Evolutionary conservation across 306 rosid genomes (phyloP).

Genomic region (Benincasa hispida): DNA sequence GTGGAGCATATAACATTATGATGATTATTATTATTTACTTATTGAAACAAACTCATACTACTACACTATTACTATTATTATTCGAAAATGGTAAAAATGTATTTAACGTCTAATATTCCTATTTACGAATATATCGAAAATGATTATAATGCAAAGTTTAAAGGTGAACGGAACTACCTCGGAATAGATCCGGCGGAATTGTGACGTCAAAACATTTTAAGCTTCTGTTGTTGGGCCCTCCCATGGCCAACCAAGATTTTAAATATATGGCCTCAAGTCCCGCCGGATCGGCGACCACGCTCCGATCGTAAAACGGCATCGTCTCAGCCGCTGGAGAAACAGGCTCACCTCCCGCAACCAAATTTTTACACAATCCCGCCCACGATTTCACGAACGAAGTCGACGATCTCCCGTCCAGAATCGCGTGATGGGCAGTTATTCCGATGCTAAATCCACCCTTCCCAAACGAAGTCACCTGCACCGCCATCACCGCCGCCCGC

Average conservation of each 20-base stretch:
- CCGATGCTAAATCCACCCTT: conserved; percentile 9
- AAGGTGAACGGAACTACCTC: neutral
- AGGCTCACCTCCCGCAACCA: neutral
- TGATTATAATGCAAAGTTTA: no score
- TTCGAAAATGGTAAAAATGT: no score
- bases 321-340: neutral
- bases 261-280: neutral
- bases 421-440: conserved; percentile 12
- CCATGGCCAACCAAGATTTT: neutral
- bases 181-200: neutral
- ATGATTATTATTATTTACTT: no score
- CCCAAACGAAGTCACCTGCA: conserved; percentile 19
- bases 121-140: no score
- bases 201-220: neutral
- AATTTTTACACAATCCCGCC: conserved; percentile 3
- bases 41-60: no score
- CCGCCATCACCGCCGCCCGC: conserved; percentile 13
- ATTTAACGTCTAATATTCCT: no score
- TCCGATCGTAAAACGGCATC: neutral
- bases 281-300: neutral
- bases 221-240: neutral
- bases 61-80: no score
- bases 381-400: conserved; percentile 26
- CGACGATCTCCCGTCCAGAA: conserved; percentile 17
- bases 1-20: no score